A percentile compares a stretch with the other conserved stretches of the same genome.
phyloP scores from a whole-genome alignment of 2,329 filamentous ascomycete genomes.

The Cladosporium halotolerans region DNA sequence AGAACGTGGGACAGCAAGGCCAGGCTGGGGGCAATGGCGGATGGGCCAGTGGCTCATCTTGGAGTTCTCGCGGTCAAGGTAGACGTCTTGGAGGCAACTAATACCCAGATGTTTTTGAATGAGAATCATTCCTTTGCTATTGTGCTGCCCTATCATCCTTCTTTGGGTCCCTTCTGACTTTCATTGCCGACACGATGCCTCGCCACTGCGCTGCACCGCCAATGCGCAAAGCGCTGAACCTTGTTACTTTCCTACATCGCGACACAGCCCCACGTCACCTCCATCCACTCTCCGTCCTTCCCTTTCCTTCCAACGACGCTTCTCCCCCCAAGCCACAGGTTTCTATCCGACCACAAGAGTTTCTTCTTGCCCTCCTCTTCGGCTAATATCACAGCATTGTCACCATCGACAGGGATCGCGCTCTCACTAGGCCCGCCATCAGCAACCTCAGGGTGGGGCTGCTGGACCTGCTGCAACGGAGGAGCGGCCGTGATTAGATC shows the following conservation, averaged over 20 bases:
- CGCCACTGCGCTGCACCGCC: too few relatives aligned
- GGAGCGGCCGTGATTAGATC: not conserved
- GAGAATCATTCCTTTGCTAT: too few relatives aligned
- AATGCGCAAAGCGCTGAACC: too few relatives aligned
- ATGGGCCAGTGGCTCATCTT: constrained; percentile 25
- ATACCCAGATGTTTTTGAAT: too few relatives aligned
- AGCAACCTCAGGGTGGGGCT: not conserved
- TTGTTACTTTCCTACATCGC: not conserved
- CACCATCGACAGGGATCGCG: not conserved
- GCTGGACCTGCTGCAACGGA: not conserved
- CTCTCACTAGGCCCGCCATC: not conserved
- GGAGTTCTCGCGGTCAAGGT: constrained; percentile 9
- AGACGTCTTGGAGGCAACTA: constrained; percentile 9
- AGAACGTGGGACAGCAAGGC: constrained; percentile 22
- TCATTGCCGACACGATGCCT: too few relatives aligned
- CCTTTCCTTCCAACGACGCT: constrained; percentile 4
- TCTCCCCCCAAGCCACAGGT: not conserved
- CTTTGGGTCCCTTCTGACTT: too few relatives aligned
- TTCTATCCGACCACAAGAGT: not conserved
- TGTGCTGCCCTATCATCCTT: too few relatives aligned
- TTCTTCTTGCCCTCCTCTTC: not conserved
- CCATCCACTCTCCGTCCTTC: constrained; percentile 3
- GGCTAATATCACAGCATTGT: not conserved
- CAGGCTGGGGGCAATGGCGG: constrained; percentile 25
- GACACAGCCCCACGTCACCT: not conserved